Conservation (phyloP, 179 eudicot genomes). For the Spinacia oleracea region DNA sequence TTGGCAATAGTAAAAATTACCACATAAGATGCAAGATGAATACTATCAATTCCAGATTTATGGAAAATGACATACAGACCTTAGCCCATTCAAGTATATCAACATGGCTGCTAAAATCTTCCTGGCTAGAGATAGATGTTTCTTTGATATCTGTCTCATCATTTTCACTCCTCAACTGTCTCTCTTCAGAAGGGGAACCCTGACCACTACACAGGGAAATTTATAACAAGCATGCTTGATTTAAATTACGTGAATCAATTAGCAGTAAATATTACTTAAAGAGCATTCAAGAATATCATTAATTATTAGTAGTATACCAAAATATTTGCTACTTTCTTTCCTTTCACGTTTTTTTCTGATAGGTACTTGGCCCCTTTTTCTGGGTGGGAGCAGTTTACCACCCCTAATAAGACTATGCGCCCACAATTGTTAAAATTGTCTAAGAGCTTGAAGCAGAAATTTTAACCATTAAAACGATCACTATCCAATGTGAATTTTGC, state of each 20-base stretch:
- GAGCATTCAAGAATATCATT: background rate
- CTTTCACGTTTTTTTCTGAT: background rate
- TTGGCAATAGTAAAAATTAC: background rate
- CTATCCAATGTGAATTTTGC: background rate
- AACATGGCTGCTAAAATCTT: constrained; percentile 57
- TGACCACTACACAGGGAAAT: constrained; percentile 66
- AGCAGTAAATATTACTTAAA: background rate
- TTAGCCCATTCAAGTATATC: constrained; percentile 97
- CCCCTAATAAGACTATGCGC: background rate
- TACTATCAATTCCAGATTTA: background rate
- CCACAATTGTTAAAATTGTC: no score
- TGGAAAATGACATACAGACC: constrained; percentile 41
- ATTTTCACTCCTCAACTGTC: constrained; percentile 68
- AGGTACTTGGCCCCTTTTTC: background rate
- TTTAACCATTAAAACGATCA: background rate
- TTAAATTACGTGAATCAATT: background rate
- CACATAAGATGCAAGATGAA: constrained; percentile 2
- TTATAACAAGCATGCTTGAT: constrained; percentile 8
- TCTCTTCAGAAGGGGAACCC: constrained; percentile 73
- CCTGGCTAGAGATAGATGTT: constrained; percentile 81
- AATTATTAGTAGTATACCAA: background rate
- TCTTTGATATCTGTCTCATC: constrained; percentile 80
- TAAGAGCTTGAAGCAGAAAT: background rate
- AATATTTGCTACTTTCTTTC: background rate
- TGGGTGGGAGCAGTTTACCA: background rate